Evolutionary conservation across 176 grass and related monocot species (phyloP).

Genomic region (Urochloa ruziziensis): DNA sequence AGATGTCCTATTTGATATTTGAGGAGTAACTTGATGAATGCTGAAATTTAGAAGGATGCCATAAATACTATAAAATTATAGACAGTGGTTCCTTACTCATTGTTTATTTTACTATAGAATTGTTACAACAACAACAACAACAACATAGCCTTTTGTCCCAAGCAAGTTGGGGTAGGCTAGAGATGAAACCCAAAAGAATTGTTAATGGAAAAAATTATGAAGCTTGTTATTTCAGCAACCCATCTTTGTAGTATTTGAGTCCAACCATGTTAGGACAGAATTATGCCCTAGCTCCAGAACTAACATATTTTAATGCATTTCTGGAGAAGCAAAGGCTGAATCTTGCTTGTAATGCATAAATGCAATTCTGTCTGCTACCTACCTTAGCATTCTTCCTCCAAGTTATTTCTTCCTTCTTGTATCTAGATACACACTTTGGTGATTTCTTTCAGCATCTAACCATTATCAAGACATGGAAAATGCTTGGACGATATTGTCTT

Average conservation of each 20-base stretch:
- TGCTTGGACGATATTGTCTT: neutral
- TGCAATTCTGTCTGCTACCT: neutral
- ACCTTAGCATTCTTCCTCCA: neutral
- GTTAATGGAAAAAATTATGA: neutral
- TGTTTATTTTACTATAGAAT: neutral
- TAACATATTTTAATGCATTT: neutral
- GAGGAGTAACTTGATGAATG: neutral
- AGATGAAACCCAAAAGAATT: too few relatives aligned
- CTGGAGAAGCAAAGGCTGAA: neutral
- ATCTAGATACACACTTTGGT: neutral
- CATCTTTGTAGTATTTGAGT: neutral
- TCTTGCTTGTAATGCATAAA: neutral
- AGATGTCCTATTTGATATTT: neutral
- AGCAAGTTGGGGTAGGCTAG: too few relatives aligned
- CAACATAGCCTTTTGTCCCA: too few relatives aligned
- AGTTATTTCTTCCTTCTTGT: neutral
- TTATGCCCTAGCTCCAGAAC: neutral
- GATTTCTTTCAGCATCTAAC: neutral
- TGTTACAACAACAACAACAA: too few relatives aligned
- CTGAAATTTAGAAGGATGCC: conserved; percentile 13
- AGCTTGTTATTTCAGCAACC: neutral
- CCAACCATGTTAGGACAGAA: neutral
- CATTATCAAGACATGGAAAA: neutral
- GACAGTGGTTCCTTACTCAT: neutral
- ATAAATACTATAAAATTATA: neutral